Base-by-base conservation (phyloP, 352 stramenopile genomes). In the Thraustochytrium sp. region DNA sequence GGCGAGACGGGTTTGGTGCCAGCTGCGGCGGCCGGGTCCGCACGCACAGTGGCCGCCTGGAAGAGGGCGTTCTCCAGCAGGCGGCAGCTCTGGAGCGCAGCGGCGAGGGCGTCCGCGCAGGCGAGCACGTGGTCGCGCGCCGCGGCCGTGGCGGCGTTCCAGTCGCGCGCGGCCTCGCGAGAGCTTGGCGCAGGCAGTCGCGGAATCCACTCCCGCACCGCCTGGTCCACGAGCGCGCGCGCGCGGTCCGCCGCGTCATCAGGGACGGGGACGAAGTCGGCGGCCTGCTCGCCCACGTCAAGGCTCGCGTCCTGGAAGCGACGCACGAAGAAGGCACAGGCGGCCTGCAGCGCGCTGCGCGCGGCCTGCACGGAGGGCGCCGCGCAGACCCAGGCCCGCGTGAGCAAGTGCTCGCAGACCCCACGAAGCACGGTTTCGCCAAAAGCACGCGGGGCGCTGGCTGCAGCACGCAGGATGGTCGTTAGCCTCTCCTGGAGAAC, bases 71-170 rank as follows among this genome's bases (percentile, higher is more conserved):
- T 29, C 26, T 53, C 8, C 16, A 34, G 74, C 55, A 82, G 18
- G 16, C 18, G 11, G 37, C 13, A 9, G 5, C 21, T 4, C 11
- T 18, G 31, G 9, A 51, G 21, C 16, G 38, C 16, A 8, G 21
- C 34, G 18, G 65, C 21, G 26, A 82, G 54, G 16, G 23, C 11
- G 26, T 31, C 21, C 3, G 29, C 21, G 23, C n/a, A 11, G 4
- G 18, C 26, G 4, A 82, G 29, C 5, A 63, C 44, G 37, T 49
- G 36, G 21, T 75, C 31, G 16, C 51, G 48, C 29, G 74, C 74
- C 8, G 34, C 51, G 9, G 51, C 36, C 18, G 74, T 73, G n/a
- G 53, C 11, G 5, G n/a, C 53, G 61, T 82, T 82, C 74, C 74
- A 82, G 1, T 21, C 1, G 11, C 48, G 74, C 23, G 74, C 74